Evolutionary conservation across 805 yeast genomes (phyloP).

Genomic region (Kluyveromyces dobzhanskii): DNA sequence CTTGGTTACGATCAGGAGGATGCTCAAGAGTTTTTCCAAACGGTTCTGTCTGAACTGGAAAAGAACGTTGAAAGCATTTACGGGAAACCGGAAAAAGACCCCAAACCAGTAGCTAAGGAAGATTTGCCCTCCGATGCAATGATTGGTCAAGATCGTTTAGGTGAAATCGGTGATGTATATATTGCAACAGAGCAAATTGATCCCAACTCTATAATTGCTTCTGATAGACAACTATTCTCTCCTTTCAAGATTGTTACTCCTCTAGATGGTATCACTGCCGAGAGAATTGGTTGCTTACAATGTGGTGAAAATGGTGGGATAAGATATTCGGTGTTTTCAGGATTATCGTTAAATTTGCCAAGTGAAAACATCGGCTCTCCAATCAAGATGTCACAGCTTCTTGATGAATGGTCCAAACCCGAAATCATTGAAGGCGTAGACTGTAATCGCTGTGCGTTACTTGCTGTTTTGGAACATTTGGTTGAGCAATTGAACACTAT

Average conservation of each 20-base stretch:
- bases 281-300: constrained; percentile 78
- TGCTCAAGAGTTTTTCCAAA: constrained; percentile 92
- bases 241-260: constrained; percentile 65
- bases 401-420: constrained; percentile 62
- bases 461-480: constrained; percentile 47
- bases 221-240: constrained; percentile 39
- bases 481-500: constrained; percentile 29
- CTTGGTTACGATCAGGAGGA: constrained; percentile 90
- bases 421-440: constrained; percentile 91
- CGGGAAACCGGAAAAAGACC: constrained; percentile 19
- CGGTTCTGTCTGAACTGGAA: constrained; percentile 61
- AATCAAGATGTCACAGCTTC: constrained; percentile 42
- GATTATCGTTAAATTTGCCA: constrained; percentile 64
- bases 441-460: constrained; percentile 85
- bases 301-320: constrained; percentile 96
- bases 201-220: constrained; percentile 41
- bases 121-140: constrained; percentile 32
- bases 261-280: constrained; percentile 83
- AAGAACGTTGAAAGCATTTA: constrained; percentile 24
- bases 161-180: constrained; percentile 54
- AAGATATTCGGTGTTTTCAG: constrained; percentile 69
- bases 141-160: constrained; percentile 38
- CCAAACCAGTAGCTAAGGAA: constrained; percentile 18
- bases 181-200: constrained; percentile 73
- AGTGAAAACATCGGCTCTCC: constrained; percentile 34